Evolutionary conservation across 2,329 filamentous ascomycete genomes (phyloP).

Genomic region (Colletotrichum sojae): DNA sequence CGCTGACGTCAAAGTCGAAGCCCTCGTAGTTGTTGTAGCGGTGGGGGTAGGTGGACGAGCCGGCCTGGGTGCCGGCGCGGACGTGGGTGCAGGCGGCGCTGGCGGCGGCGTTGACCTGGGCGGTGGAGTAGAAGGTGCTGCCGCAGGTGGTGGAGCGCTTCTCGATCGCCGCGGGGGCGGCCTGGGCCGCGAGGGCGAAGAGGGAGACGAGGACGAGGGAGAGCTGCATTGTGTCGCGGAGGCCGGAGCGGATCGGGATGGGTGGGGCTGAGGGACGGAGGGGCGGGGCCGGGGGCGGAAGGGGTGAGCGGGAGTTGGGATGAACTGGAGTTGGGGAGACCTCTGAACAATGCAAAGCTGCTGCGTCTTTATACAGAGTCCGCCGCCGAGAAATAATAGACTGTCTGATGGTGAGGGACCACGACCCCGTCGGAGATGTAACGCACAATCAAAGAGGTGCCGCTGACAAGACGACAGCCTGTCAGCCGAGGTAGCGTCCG

Average conservation of each 20-base stretch:
- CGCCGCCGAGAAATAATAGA: not conserved
- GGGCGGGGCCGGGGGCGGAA: not conserved
- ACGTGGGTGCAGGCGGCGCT: conserved; percentile 68
- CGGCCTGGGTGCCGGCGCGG: conserved; percentile 52
- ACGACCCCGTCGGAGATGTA: conserved; percentile 1
- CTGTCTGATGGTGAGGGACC: not conserved
- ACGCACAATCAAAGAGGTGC: not conserved
- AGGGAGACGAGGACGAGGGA: conserved; percentile 37
- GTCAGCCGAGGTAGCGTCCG: conserved; percentile 7
- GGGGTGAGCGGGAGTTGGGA: not conserved
- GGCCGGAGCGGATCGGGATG: not conserved
- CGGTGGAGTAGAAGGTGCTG: conserved; percentile 64
- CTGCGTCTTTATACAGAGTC: conserved; percentile 19
- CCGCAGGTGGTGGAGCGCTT: conserved; percentile 66
- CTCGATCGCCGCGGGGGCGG: conserved; percentile 33
- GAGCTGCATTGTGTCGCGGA: conserved; percentile 37
- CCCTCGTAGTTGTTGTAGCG: conserved; percentile 75
- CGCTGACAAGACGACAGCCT: not conserved
- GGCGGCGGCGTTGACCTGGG: conserved; percentile 64
- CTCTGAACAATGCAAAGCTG: not conserved
- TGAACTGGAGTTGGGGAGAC: conserved; percentile 3
- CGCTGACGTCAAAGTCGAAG: conserved; percentile 69
- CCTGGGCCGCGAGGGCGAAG: conserved; percentile 36
- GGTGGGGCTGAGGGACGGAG: not conserved
- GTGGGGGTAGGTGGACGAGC: conserved; percentile 66